Percentiles rank a stretch among this genome's conserved stretches.
phyloP scores from a whole-genome alignment of 345 rosid species.

The Lepidium sativum region DNA sequence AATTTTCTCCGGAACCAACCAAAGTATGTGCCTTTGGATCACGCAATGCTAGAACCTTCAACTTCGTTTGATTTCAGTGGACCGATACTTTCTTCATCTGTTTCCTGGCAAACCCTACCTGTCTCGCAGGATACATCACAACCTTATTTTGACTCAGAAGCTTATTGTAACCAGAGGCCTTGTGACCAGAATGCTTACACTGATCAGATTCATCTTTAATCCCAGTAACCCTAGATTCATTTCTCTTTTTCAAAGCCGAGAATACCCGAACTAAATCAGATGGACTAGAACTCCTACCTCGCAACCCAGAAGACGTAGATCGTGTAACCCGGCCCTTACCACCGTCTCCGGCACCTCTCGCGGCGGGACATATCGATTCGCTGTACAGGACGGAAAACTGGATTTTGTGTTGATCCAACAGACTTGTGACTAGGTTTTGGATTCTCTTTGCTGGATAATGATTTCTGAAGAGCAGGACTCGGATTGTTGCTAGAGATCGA shows the following conservation, averaged over 20 bases:
- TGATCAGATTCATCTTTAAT: conserved; percentile 27
- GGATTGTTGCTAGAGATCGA: conserved; percentile 30
- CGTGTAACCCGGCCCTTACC: conserved; percentile 36
- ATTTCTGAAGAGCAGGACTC: conserved; percentile 25
- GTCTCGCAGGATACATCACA: neutral
- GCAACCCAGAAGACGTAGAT: conserved; percentile 47
- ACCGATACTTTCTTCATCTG: neutral
- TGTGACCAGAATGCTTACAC: conserved; percentile 18
- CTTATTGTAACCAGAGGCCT: conserved; percentile 11
- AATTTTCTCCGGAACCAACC: conserved; percentile 11
- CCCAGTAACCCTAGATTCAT: conserved; percentile 36
- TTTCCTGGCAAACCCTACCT: neutral
- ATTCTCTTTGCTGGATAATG: conserved; percentile 57
- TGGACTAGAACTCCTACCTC: conserved; percentile 88
- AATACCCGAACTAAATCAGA: conserved; percentile 56
- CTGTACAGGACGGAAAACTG: conserved; percentile 45
- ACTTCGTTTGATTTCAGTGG: conserved; percentile 15
- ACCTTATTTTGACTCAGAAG: conserved; percentile 1
- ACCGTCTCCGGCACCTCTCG: conserved; percentile 19
- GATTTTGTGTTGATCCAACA: conserved; percentile 45
- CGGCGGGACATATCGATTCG: conserved; percentile 45
- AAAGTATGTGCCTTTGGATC: conserved; percentile 16
- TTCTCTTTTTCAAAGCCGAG: conserved; percentile 37
- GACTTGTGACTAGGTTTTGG: conserved; percentile 29
- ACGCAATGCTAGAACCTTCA: neutral